phyloP scores from a whole-genome alignment of 257 asterid species.

The Jacaranda mimosifolia region DNA sequence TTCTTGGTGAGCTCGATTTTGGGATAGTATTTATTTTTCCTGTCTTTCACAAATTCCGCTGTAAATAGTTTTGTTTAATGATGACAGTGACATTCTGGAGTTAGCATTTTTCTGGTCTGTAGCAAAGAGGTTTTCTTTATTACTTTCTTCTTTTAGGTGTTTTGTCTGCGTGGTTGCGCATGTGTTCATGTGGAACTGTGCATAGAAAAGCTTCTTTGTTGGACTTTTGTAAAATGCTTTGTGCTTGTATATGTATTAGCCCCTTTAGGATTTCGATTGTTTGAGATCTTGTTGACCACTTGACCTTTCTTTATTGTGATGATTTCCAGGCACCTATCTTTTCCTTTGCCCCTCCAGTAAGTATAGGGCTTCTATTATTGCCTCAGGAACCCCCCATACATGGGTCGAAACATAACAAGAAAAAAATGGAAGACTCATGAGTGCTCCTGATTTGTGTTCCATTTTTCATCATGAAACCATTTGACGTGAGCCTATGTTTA shows the following conservation, averaged over 20 bases:
- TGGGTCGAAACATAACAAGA: background rate
- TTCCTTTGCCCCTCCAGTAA: background rate
- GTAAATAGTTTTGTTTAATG: background rate
- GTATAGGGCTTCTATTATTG: background rate
- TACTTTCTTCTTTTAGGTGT: background rate
- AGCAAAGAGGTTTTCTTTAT: background rate
- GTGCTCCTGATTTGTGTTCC: background rate
- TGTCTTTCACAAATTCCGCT: background rate
- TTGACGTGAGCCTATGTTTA: background rate
- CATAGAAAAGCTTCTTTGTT: background rate
- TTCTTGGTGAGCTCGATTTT: background rate
- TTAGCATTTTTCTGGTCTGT: background rate
- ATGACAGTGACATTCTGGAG: background rate
- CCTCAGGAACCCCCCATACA: background rate
- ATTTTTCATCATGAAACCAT: no score
- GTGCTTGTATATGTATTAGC: background rate
- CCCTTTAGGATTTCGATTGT: background rate
- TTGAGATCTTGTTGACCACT: background rate
- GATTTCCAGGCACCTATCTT: background rate
- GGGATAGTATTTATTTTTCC: background rate
- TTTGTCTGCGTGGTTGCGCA: background rate
- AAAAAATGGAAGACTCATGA: background rate
- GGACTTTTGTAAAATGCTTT: background rate
- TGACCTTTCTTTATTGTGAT: background rate
- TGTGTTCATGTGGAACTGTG: background rate